Percentiles rank a stretch among this genome's conserved stretches.
These are phyloP conservation scores for Glutinoglossum americanum DNA, from an alignment of 495 filamentous ascomycete genomes.

Conservation along the genomic window DNA sequence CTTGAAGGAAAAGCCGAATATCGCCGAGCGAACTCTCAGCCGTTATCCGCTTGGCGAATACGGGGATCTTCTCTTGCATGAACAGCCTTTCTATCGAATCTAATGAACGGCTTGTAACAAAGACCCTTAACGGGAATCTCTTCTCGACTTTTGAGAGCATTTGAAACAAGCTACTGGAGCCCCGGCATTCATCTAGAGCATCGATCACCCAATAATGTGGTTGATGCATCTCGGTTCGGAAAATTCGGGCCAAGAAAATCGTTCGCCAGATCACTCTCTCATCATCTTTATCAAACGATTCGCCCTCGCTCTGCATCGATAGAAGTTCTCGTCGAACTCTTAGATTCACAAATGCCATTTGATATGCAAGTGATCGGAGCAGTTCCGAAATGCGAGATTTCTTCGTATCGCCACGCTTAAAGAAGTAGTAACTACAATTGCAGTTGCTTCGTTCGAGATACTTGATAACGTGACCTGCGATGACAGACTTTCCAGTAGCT, in stretches of 20 bases:
- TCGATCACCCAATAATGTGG: slow-evolving; percentile 24
- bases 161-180: slow-evolving; percentile 2
- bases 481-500: background rate
- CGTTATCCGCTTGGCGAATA: background rate
- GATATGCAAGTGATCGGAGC: slow-evolving; percentile 20
- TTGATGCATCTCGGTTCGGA: slow-evolving; percentile 5
- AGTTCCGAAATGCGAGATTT: slow-evolving; percentile 12
- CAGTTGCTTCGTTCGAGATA: background rate
- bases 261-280: slow-evolving; percentile 19
- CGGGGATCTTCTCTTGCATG: background rate
- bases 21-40: background rate
- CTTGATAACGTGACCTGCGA: background rate
- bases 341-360: slow-evolving; percentile 16
- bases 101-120: slow-evolving; percentile 11
- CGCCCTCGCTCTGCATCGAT: slow-evolving; percentile 9
- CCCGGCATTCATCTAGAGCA: slow-evolving; percentile 19
- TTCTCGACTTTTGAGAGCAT: slow-evolving; percentile 3
- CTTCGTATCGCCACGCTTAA: slow-evolving; percentile 6
- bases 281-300: slow-evolving; percentile 12
- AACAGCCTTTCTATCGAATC: slow-evolving; percentile 7
- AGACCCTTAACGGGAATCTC: slow-evolving; percentile 8
- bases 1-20: background rate
- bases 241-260: slow-evolving; percentile 16
- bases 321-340: slow-evolving; percentile 9
- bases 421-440: background rate